These are phyloP conservation scores for Acacia pycnantha DNA, from an alignment of 331 rosid species.

Conservation along the genomic window DNA sequence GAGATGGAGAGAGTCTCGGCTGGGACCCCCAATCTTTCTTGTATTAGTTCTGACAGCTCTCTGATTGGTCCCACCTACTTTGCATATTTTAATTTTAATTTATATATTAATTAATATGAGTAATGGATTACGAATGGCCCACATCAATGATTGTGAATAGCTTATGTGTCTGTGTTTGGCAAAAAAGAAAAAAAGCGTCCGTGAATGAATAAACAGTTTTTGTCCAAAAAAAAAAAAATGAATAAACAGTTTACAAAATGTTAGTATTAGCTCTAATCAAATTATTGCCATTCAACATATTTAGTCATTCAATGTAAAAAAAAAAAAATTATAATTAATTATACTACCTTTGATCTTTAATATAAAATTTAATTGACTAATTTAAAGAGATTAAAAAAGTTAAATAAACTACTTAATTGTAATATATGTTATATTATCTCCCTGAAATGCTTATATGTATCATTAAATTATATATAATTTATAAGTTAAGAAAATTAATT, in stretches of 20 bases:
- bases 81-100: background rate
- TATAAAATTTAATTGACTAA: too few relatives aligned
- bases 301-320: background rate
- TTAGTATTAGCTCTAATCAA: too few relatives aligned
- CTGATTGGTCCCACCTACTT: conserved; percentile 28
- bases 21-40: conserved; percentile 39
- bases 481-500: too few relatives aligned
- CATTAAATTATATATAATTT: too few relatives aligned
- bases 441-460: too few relatives aligned
- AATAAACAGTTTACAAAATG: too few relatives aligned
- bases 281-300: background rate
- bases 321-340: too few relatives aligned
- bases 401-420: too few relatives aligned
- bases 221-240: too few relatives aligned
- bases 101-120: background rate
- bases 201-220: too few relatives aligned
- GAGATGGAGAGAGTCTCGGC: background rate
- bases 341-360: rapidly evolving
- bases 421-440: too few relatives aligned
- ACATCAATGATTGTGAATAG: conserved; percentile 44
- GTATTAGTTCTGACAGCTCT: conserved; percentile 31
- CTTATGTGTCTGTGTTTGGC: background rate
- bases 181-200: background rate
- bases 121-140: conserved; percentile 40
- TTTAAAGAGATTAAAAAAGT: too few relatives aligned